Evolutionary conservation across 116 monocot species (phyloP).

Genomic region (Thalassia testudinum): DNA sequence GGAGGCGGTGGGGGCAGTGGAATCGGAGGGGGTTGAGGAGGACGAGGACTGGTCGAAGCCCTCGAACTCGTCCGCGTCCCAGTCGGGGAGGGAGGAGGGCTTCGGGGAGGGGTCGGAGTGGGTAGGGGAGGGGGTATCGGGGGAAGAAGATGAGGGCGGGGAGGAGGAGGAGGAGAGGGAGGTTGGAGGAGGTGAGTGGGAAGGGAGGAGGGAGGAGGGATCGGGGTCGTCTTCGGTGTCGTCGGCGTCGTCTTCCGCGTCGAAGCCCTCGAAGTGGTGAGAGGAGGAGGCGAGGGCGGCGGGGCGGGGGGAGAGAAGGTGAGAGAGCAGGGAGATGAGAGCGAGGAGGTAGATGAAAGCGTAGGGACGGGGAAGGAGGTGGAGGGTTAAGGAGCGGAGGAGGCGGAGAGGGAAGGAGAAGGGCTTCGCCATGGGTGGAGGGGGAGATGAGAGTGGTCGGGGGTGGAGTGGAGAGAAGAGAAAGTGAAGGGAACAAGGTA

Average conservation of each 20-base stretch:
- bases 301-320: slow-evolving; percentile 4
- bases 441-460: no score
- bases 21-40: neutral
- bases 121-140: no score
- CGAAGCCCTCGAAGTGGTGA: slow-evolving; percentile 63
- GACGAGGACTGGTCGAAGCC: no score
- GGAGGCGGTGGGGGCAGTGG: slow-evolving; percentile 2
- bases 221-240: neutral
- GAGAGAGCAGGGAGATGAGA: neutral
- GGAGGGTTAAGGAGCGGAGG: no score
- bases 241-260: slow-evolving; percentile 22
- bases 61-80: slow-evolving; percentile 77
- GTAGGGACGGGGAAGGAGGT: neutral
- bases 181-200: no score
- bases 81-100: slow-evolving; percentile 16
- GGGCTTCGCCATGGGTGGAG: no score
- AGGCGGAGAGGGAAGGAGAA: no score
- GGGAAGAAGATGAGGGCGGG: neutral
- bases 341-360: slow-evolving; percentile 11
- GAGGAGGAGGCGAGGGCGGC: slow-evolving; percentile 8
- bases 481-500: no score
- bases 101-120: neutral
- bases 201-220: slow-evolving; percentile 4
- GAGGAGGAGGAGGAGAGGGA: no score
- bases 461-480: no score